These are phyloP conservation scores for Pleurotus sapidus DNA, from an alignment of 768 basidiomycete genomes.

Conservation along the genomic window DNA sequence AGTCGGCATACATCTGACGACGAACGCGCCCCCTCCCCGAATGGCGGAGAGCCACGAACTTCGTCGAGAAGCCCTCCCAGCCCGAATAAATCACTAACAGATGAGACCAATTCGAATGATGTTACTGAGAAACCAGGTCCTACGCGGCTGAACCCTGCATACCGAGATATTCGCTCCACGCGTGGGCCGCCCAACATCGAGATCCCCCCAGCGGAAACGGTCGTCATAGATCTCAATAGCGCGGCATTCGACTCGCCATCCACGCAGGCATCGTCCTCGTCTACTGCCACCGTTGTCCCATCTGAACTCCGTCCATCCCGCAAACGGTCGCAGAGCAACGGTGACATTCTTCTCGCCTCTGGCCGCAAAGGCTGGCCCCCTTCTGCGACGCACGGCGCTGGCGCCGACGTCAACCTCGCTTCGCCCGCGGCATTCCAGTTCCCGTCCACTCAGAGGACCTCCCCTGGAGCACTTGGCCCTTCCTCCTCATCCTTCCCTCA, in stretches of 20 bases:
- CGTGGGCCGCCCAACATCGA: slow-evolving; percentile 34
- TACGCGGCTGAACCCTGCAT: slow-evolving; percentile 13
- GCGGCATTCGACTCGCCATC: slow-evolving; percentile 16
- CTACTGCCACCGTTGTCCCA: slow-evolving; percentile 14
- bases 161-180: slow-evolving; percentile 17
- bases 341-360: slow-evolving; percentile 20
- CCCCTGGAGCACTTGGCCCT: slow-evolving; percentile 9
- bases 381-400: slow-evolving; percentile 7
- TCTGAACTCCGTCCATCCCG: slow-evolving; percentile 27
- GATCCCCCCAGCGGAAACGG: slow-evolving; percentile 26
- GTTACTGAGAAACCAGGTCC: slow-evolving; percentile 10
- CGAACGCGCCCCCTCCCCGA: slow-evolving; percentile 1
- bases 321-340: slow-evolving; percentile 41
- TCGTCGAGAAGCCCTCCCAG: not conserved
- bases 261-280: slow-evolving; percentile 14
- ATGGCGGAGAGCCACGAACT: not conserved
- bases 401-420: slow-evolving; percentile 24
- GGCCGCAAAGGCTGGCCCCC: slow-evolving; percentile 7
- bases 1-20: not conserved
- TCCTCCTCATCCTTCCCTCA: slow-evolving; percentile 8
- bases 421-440: slow-evolving; percentile 43
- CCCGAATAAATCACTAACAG: not conserved
- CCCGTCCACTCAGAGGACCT: slow-evolving; percentile 22
- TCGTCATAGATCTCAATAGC: slow-evolving; percentile 12
- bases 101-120: not conserved